Evolutionary conservation across 1,139 yeast genomes (phyloP), one percentile per base, ranked within the genome.

Genomic region (Torulaspora globosa): DNA sequence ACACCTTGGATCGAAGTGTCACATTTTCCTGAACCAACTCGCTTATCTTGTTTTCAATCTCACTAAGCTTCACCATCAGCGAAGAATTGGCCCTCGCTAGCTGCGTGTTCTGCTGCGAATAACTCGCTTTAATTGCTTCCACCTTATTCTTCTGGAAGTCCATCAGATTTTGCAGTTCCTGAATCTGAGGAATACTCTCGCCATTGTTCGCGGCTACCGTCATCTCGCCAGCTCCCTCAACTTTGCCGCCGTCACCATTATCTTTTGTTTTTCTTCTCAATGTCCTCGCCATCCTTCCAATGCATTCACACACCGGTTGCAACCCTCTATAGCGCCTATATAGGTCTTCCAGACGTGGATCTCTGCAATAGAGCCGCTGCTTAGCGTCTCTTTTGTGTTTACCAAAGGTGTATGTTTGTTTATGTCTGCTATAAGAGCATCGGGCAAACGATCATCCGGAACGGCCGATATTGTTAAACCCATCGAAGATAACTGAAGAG

Each of bases 1-100:
- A 62, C 27, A 64, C 63, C 35, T 63, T 62, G 6, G 71, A 70
- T 41, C 74, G 63, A 15, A 74, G 52, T 8, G 58, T 55, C 36
- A 75, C 65, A 51, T 77, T 75, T 50, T 79, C 80, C 47, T 69
- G 71, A 12, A 76, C 70, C 49, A 76, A 61, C 18, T 71, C 74
- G 36, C 74, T 68, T 18, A 78, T 60, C 49, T 69, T 73, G 11
- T 63, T 56, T 57, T 82, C 86, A 62, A 82, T 62, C 23, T 74
- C 78, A 1, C 73, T 64, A 14, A 82, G 68, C 50, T 70, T 75
- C 29, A 71, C 58, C 66, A 74, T 67, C 60, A 82, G 66, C 18
- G 72, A 60, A 6, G 80, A 73, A 59, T 80, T 81, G 46, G 74
- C 75, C 52, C 72, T 74, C 0, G 84, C 84, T 32, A 82, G 63